These are phyloP conservation scores for Ligustrum vulgare DNA, from an alignment of 257 asterid species.

Conservation along the genomic window DNA sequence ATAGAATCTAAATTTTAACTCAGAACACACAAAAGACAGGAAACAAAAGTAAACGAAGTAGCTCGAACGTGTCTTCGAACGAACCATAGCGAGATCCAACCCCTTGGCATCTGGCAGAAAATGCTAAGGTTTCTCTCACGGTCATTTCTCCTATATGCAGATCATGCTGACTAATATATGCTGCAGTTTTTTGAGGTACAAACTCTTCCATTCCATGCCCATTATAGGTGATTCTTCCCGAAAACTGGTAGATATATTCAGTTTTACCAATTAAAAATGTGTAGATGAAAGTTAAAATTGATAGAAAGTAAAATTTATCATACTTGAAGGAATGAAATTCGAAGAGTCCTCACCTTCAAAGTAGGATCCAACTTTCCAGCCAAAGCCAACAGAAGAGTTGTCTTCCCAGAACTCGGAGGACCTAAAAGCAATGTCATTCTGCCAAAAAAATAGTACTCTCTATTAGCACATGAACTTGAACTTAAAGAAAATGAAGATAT, in stretches of 20 bases:
- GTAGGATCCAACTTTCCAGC: conserved; percentile 64
- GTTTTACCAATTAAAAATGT: not conserved
- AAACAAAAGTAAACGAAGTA: not conserved
- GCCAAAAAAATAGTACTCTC: not conserved
- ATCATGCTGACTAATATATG: conserved; percentile 71
- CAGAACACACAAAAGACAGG: not conserved
- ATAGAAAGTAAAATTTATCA: not conserved
- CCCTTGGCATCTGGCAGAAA: conserved; percentile 76
- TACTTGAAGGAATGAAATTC: not conserved
- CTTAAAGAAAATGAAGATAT: not conserved
- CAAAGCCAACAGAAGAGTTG: conserved; percentile 64
- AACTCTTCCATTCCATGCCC: conserved; percentile 65
- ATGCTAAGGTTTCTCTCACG: conserved; percentile 68
- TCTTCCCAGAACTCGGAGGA: conserved; percentile 77
- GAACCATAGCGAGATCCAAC: conserved; percentile 72
- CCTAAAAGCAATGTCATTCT: conserved; percentile 72
- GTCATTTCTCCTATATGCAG: conserved; percentile 74
- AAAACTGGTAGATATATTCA: conserved; percentile 25
- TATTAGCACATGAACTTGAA: not conserved
- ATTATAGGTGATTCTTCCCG: conserved; percentile 63
- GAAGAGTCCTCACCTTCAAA: conserved; percentile 37
- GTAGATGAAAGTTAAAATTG: not conserved
- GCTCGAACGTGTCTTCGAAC: conserved; percentile 10
- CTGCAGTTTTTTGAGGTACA: conserved; percentile 61
- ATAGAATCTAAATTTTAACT: not conserved